Percentiles rank a stretch among this genome's conserved stretches.
These are phyloP conservation scores for Beauveria asiatica DNA, from an alignment of 2,329 filamentous ascomycete species.

Conservation along the genomic window DNA sequence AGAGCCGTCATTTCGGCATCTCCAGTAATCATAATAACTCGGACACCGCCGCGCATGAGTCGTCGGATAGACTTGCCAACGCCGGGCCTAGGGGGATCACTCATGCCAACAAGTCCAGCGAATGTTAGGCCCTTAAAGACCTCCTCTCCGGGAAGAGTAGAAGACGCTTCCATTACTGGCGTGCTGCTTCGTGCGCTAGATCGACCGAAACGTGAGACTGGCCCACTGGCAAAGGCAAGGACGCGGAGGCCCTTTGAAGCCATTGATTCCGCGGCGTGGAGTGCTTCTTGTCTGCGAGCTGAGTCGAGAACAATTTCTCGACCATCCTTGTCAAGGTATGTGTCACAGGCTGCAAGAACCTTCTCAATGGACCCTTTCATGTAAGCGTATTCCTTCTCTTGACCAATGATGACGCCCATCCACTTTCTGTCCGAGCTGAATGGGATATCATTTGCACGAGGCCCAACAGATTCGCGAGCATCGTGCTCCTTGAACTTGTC, in stretches of 20 bases:
- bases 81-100: slow-evolving; percentile 83
- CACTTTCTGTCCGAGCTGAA: slow-evolving; percentile 98
- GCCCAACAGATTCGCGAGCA: slow-evolving; percentile 76
- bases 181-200: slow-evolving; percentile 43
- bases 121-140: slow-evolving; percentile 78
- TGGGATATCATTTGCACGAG: slow-evolving; percentile 74
- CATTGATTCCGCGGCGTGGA: slow-evolving; percentile 76
- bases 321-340: slow-evolving; percentile 79
- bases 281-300: slow-evolving; percentile 60
- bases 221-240: slow-evolving; percentile 84
- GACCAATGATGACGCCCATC: slow-evolving; percentile 91
- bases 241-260: slow-evolving; percentile 84
- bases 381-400: slow-evolving; percentile 74
- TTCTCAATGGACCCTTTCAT: slow-evolving; percentile 92
- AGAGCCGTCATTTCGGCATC: slow-evolving; percentile 92
- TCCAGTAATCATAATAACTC: slow-evolving; percentile 98
- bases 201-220: slow-evolving; percentile 43
- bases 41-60: slow-evolving; percentile 88
- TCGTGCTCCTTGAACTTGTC: slow-evolving; percentile 90
- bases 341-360: slow-evolving; percentile 79
- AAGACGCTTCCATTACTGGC: slow-evolving; percentile 31
- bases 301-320: slow-evolving; percentile 80
- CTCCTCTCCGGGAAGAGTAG: slow-evolving; percentile 52
- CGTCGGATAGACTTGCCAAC: slow-evolving; percentile 83
- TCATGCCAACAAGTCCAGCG: slow-evolving; percentile 92